A percentile compares a stretch with the other conserved stretches of the same genome.
These are phyloP conservation scores for Halophytophthora batemanensis DNA, from an alignment of 352 stramenopile species.

Conservation along the genomic window DNA sequence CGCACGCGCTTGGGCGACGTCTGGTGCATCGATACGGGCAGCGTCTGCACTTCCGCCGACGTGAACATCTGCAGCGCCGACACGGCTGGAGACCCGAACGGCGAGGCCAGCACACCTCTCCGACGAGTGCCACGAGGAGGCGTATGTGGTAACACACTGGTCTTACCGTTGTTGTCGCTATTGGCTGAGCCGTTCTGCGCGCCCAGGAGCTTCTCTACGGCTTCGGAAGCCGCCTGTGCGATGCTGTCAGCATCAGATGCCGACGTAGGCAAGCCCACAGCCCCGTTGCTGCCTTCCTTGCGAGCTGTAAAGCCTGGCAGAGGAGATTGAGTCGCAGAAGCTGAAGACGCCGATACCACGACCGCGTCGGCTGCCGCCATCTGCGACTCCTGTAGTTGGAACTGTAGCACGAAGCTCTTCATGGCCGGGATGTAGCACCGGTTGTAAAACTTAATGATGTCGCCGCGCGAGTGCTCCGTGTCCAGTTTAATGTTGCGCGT, in stretches of 20 bases:
- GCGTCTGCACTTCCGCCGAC: conserved; percentile 67
- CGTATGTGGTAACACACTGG: conserved; percentile 39
- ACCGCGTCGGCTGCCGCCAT: conserved; percentile 69
- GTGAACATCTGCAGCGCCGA: conserved; percentile 60
- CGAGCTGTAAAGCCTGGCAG: conserved; percentile 44
- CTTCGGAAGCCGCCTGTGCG: conserved; percentile 61
- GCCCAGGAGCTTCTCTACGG: conserved; percentile 51
- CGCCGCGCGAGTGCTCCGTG: conserved; percentile 45
- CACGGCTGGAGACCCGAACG: conserved; percentile 45
- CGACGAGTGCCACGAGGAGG: conserved; percentile 32
- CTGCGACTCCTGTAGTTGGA: conserved; percentile 81
- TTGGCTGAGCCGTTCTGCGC: conserved; percentile 1
- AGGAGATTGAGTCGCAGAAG: conserved; percentile 12
- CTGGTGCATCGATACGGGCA: conserved; percentile 74
- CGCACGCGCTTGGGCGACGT: conserved; percentile 78
- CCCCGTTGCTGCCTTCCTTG: conserved; percentile 27
- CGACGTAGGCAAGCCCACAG: conserved; percentile 38
- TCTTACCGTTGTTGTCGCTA: conserved; percentile 10
- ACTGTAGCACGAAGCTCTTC: conserved; percentile 87
- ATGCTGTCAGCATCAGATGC: conserved; percentile 81
- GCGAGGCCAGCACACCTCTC: conserved; percentile 23
- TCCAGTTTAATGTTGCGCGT: conserved; percentile 81
- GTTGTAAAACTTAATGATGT: conserved; percentile 91
- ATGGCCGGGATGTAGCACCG: conserved; percentile 77
- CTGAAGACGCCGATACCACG: conserved; percentile 34